Evolutionary conservation across 2,329 filamentous ascomycete genomes (phyloP).

Genomic region (Pestalotiopsis sp.): DNA sequence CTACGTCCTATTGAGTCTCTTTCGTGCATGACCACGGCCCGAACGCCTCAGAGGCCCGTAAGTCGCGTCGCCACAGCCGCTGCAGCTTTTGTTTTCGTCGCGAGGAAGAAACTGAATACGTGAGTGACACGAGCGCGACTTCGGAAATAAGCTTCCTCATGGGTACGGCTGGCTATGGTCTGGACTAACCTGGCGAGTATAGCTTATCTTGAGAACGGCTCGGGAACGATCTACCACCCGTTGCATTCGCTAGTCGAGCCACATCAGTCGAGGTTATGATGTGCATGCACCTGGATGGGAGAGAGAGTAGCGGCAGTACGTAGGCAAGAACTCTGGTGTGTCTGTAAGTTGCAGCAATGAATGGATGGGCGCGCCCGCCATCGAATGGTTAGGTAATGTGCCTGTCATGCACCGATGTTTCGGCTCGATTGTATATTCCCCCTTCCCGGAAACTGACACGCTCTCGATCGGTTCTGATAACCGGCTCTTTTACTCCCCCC

Average conservation of each 20-base stretch:
- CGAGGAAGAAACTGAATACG: too few species aligned
- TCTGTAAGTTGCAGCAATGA: too few species aligned
- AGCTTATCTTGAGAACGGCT: background rate
- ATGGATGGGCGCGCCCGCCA: background rate
- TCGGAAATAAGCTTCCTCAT: background rate
- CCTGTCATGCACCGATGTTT: background rate
- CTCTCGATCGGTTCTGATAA: background rate
- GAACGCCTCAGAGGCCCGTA: too few species aligned
- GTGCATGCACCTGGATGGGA: background rate
- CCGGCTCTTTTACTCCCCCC: background rate
- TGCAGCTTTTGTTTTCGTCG: too few species aligned
- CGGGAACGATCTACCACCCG: background rate
- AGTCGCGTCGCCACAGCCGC: too few species aligned
- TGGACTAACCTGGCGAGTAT: background rate
- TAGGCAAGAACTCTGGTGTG: background rate
- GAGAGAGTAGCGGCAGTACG: background rate
- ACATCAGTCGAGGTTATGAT: background rate
- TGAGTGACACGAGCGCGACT: background rate
- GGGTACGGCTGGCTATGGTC: background rate
- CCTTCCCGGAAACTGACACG: background rate
- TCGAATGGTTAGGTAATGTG: background rate
- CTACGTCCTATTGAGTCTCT: too few species aligned
- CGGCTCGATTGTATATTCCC: background rate
- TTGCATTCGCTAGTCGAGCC: background rate
- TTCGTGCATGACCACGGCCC: too few species aligned